phyloP scores from a whole-genome alignment of 1,284 basidiomycete species.

The Cutaneotrichosporon cutaneum region DNA sequence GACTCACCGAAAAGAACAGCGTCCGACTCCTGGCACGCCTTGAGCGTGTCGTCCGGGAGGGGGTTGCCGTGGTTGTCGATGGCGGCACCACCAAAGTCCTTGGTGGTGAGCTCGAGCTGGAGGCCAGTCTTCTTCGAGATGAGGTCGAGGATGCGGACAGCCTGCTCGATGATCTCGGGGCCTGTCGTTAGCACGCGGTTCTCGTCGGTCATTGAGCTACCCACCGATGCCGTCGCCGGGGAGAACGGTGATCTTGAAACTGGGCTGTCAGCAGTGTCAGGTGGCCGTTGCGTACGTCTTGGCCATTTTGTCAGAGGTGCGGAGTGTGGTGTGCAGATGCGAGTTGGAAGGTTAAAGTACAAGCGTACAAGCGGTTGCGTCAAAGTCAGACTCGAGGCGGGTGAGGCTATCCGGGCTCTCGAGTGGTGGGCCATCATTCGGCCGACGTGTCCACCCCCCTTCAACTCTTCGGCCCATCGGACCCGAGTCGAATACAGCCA shows the following conservation, averaged over 20 bases:
- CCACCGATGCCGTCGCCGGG: slow-evolving; percentile 95
- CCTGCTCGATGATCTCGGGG: slow-evolving; percentile 89
- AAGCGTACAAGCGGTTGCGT: not conserved
- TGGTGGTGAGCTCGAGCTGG: slow-evolving; percentile 63
- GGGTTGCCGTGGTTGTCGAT: slow-evolving; percentile 86
- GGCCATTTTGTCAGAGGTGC: slow-evolving; percentile 3
- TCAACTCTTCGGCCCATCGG: not conserved
- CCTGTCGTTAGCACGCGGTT: slow-evolving; percentile 57
- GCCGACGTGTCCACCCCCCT: not conserved
- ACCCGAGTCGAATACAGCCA: not conserved
- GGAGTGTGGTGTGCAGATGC: not conserved
- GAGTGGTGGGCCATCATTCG: not conserved
- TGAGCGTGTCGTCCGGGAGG: slow-evolving; percentile 78
- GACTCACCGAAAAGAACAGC: slow-evolving; percentile 82
- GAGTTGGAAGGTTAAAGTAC: not conserved
- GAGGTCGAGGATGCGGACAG: slow-evolving; percentile 76
- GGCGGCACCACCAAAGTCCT: slow-evolving; percentile 88
- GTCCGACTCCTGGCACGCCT: slow-evolving; percentile 84
- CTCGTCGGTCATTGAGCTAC: slow-evolving; percentile 24
- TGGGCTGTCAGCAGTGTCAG: slow-evolving; percentile 18
- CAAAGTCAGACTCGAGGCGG: not conserved
- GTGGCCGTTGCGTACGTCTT: not conserved
- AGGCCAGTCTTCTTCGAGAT: slow-evolving; percentile 71
- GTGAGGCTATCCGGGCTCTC: not conserved
- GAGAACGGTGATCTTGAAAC: slow-evolving; percentile 80